A percentile compares a stretch with the other conserved stretches of the same genome.
Evolutionary conservation across 163 green algal genomes (phyloP).

Genomic region (Picocystis sp.): DNA sequence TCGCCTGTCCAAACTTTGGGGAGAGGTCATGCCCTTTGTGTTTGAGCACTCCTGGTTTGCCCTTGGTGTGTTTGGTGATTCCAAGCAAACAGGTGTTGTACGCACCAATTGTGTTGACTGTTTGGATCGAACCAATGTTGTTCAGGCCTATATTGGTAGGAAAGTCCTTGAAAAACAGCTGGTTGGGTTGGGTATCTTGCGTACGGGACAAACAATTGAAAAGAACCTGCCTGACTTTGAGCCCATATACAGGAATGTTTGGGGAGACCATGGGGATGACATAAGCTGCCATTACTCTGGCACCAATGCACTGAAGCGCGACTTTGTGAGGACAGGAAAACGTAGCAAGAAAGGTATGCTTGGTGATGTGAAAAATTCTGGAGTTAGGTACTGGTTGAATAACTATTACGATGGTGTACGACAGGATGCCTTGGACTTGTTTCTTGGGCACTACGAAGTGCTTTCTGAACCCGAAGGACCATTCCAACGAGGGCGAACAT

Average conservation of each 20-base stretch:
- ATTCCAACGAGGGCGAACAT: no score
- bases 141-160: constrained; percentile 49
- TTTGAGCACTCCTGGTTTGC: constrained; percentile 32
- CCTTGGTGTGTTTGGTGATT: constrained; percentile 2
- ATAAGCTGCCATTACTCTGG: constrained; percentile 64
- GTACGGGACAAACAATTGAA: constrained; percentile 4
- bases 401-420: constrained; percentile 69
- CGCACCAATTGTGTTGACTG: constrained; percentile 88
- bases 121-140: constrained; percentile 83
- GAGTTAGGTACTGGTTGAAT: constrained; percentile 70
- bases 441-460: constrained; percentile 28
- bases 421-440: constrained; percentile 61
- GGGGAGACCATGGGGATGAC: constrained; percentile 77
- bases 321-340: constrained; percentile 77
- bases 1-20: constrained; percentile 8
- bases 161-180: constrained; percentile 16
- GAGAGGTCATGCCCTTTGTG: constrained; percentile 26
- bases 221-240: constrained; percentile 28
- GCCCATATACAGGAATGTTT: constrained; percentile 50
- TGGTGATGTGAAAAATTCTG: constrained; percentile 53
- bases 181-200: constrained; percentile 23
- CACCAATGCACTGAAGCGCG: constrained; percentile 64
- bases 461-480: background rate
- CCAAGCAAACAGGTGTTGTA: constrained; percentile 52
- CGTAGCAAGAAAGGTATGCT: constrained; percentile 52